Base-by-base conservation (phyloP, 768 basidiomycete species). In the Dioszegia crocea region DNA sequence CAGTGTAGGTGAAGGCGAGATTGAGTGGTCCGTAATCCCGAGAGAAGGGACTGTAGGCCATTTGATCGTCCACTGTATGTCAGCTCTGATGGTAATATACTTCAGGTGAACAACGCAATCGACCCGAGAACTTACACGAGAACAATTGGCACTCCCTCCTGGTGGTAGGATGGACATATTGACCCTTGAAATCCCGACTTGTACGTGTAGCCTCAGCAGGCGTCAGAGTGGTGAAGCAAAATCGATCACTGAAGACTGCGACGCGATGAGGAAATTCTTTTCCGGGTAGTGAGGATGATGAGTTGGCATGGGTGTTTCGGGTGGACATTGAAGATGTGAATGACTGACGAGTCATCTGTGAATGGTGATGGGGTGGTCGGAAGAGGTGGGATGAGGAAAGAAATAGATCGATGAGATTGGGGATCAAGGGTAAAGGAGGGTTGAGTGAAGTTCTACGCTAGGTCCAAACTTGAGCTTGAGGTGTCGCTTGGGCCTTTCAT, bases 11-110 rank as follows among this genome's bases (percentile, higher is more conserved):
- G 47, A 62, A 59, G 1, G 68, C 62, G 38, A 76, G 60, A 48
- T 76, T 76, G 44, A 73, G 47, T 8, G 75, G 75, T 40, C 75
- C 75, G 50, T 62, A 59, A 59, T 76, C 75, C 16, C 26, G 31
- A 1, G 66, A 62, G 47, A 76, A 76, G 4, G 59, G 45, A 6
- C 56, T 60, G 55, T 77, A 77, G 2, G 29, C 51, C 60, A 75
- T 66, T 14, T 68, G 49, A 4, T 74, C 61, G 48, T 76, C 75
- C 65, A 76, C 72, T 74, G 29, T n/a, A 9, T 17, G 19, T 47
- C 54, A 56, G 40, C 43, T 21, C n/a, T n/a, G n/a, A n/a, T n/a
- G n/a, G 31, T 2, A 26, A 8, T 44, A 12, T n/a, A 23, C 39
- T 17, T 33, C 3, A 14, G n/a, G 1, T 11, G 19, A 23, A 40